phyloP scores from a whole-genome alignment of 352 stramenopile species.

The Phytopythium montanum region DNA sequence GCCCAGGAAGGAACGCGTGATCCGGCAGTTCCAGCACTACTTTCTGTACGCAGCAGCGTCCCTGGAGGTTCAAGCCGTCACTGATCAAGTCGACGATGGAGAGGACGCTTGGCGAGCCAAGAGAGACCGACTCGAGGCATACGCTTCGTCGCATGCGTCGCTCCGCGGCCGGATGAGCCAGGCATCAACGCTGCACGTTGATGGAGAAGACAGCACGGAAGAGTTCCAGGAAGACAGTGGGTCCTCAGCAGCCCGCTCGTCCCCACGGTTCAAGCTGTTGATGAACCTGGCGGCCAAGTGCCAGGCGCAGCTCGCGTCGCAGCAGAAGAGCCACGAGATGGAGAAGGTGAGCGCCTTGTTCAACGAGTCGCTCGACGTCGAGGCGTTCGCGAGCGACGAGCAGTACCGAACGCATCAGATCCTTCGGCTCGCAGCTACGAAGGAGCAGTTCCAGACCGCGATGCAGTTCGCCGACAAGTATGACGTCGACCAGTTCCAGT shows the following conservation, averaged over 20 bases:
- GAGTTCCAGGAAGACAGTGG: background rate
- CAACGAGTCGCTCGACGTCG: conserved; percentile 50
- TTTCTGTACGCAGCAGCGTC: conserved; percentile 33
- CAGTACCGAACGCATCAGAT: conserved; percentile 50
- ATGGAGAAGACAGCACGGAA: background rate
- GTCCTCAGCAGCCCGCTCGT: conserved; percentile 4
- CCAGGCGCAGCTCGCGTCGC: conserved; percentile 38
- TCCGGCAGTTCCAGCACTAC: conserved; percentile 40
- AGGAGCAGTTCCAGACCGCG: conserved; percentile 40
- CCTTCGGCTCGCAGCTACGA: conserved; percentile 42
- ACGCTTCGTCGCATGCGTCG: conserved; percentile 24
- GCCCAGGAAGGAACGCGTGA: conserved; percentile 12
- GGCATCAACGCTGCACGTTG: conserved; percentile 1
- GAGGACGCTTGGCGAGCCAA: conserved; percentile 9
- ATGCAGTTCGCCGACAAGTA: conserved; percentile 69
- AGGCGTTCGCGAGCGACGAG: conserved; percentile 43
- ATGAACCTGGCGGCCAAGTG: conserved; percentile 39
- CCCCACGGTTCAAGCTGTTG: conserved; percentile 21
- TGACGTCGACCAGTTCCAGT: conserved; percentile 55
- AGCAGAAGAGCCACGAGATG: conserved; percentile 56
- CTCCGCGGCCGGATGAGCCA: conserved; percentile 7
- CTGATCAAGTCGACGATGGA: background rate
- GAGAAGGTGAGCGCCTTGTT: conserved; percentile 64
- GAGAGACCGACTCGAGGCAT: conserved; percentile 17
- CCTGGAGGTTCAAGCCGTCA: conserved; percentile 8